These are phyloP conservation scores for Populus ilicifolia DNA, from an alignment of 345 rosid species.

Conservation along the genomic window DNA sequence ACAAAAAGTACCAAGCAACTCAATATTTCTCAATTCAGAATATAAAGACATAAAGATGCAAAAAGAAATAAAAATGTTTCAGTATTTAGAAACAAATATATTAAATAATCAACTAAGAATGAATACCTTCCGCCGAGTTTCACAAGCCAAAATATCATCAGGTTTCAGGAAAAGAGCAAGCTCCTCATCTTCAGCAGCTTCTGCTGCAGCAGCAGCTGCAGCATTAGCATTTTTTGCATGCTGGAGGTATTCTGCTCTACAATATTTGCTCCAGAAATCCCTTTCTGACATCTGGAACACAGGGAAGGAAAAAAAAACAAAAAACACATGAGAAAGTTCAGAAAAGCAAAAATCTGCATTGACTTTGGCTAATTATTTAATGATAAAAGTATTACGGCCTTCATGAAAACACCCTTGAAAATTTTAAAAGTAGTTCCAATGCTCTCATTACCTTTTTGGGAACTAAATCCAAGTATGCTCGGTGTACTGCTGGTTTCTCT, in stretches of 20 bases:
- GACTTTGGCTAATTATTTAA: slow-evolving; percentile 3
- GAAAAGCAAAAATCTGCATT: background rate
- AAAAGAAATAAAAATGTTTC: background rate
- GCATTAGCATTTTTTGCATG: slow-evolving; percentile 65
- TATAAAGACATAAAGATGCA: slow-evolving; percentile 9
- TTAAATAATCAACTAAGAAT: slow-evolving; percentile 13
- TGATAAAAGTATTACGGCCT: background rate
- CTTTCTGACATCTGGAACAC: slow-evolving; percentile 71
- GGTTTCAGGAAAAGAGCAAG: slow-evolving; percentile 85
- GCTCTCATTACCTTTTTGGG: slow-evolving; percentile 71
- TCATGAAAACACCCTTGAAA: slow-evolving; percentile 9
- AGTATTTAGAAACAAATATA: background rate
- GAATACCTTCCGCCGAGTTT: slow-evolving; percentile 71
- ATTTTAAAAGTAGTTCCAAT: background rate
- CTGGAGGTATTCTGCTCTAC: slow-evolving; percentile 87
- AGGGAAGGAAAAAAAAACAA: slow-evolving; percentile 6
- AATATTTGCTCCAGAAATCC: slow-evolving; percentile 95
- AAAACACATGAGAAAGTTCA: background rate
- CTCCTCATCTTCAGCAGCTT: slow-evolving; percentile 97
- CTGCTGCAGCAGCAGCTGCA: slow-evolving; percentile 89
- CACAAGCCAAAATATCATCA: slow-evolving; percentile 79
- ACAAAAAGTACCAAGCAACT: background rate
- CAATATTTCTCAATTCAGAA: slow-evolving; percentile 9
- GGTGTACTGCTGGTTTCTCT: slow-evolving; percentile 93
- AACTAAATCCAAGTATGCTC: slow-evolving; percentile 72